Conservation (phyloP, 2,329 filamentous ascomycete genomes). For the Drechslerella coelobrocha region DNA sequence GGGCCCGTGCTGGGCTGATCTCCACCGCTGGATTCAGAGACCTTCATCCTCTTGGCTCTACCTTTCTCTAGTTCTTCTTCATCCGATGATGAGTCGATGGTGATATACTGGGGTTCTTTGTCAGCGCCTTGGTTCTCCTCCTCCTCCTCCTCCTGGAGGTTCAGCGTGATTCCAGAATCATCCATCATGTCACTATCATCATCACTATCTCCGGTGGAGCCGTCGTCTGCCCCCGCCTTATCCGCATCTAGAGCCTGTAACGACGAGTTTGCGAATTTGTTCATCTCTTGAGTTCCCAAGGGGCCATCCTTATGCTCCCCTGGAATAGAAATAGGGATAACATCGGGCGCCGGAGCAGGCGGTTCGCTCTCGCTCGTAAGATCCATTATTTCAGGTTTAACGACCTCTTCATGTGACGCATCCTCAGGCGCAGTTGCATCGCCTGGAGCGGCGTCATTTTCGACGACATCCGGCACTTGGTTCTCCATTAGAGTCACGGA, state of each 20-base stretch:
- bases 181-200: constrained; percentile 48
- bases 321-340: background rate
- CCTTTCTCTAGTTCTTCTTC: constrained; percentile 32
- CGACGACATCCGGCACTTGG: constrained; percentile 2
- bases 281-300: constrained; percentile 19
- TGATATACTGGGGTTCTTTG: constrained; percentile 24
- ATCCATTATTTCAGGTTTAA: constrained; percentile 17
- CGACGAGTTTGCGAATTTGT: constrained; percentile 10
- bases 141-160: constrained; percentile 29
- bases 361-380: constrained; percentile 13
- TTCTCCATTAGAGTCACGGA: constrained; percentile 5
- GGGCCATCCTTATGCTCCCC: constrained; percentile 8
- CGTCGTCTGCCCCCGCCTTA: constrained; percentile 1
- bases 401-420: background rate
- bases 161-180: constrained; percentile 48
- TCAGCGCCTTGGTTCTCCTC: constrained; percentile 14
- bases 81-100: constrained; percentile 39
- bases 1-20: background rate
- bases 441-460: constrained; percentile 8
- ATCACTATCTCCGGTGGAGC: constrained; percentile 20
- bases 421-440: background rate
- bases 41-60: constrained; percentile 27
- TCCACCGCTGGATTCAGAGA: constrained; percentile 1
- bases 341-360: background rate
- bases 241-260: constrained; percentile 15